These are phyloP conservation scores for Ligustrum vulgare DNA, from an alignment of 257 asterid species.

Conservation along the genomic window DNA sequence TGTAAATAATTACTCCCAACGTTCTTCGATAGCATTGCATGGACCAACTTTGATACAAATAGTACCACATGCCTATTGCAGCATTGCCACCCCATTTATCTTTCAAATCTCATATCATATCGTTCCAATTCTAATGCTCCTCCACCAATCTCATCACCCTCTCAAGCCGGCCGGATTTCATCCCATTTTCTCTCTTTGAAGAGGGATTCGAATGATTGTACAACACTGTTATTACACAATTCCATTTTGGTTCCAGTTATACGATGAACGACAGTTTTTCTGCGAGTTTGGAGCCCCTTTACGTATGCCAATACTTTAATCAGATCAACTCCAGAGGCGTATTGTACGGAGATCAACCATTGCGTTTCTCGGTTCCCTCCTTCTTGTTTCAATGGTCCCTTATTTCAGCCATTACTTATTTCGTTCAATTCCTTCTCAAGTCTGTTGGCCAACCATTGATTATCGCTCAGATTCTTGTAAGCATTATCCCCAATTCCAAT, in stretches of 20 bases:
- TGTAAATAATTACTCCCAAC: no score
- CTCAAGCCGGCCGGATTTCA: not conserved
- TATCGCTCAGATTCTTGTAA: constrained; percentile 70
- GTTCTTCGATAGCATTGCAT: no score
- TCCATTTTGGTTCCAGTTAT: not conserved
- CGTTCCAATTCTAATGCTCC: constrained; percentile 23
- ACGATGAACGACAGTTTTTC: constrained; percentile 29
- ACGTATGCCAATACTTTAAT: constrained; percentile 37
- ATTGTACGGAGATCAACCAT: constrained; percentile 36
- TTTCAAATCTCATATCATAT: constrained; percentile 1
- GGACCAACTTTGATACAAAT: no score
- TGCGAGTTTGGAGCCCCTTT: constrained; percentile 19
- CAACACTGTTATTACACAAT: not conserved
- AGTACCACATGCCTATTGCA: not conserved
- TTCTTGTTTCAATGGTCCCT: constrained; percentile 57
- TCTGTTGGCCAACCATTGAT: constrained; percentile 64
- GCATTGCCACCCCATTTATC: not conserved
- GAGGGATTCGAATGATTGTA: constrained; percentile 8
- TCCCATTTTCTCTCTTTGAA: not conserved
- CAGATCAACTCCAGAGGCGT: constrained; percentile 52
- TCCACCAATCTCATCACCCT: constrained; percentile 23
- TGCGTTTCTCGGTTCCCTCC: constrained; percentile 46
- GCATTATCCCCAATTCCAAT: constrained; percentile 5
- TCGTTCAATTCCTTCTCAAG: constrained; percentile 47
- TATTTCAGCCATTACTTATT: constrained; percentile 51